Percentiles rank a stretch among this genome's conserved stretches.
Evolutionary conservation across 1,139 yeast genomes (phyloP).

Genomic region (Blastobotrys buckinghamii): DNA sequence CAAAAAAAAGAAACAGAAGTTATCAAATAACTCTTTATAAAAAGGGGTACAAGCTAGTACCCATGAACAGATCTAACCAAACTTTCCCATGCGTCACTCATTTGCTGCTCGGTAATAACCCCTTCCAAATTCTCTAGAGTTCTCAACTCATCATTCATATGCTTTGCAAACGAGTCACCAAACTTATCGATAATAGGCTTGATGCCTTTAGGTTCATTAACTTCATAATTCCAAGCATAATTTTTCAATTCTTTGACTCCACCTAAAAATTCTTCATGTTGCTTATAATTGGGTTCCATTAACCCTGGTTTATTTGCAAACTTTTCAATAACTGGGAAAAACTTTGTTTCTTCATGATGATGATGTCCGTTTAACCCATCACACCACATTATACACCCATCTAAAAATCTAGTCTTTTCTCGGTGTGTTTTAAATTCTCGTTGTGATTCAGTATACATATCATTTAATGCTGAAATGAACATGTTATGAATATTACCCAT

Average conservation of each 20-base stretch:
- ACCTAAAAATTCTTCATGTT: constrained; percentile 2
- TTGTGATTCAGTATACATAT: constrained; percentile 3
- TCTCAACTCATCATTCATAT: constrained; percentile 5
- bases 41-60: no score
- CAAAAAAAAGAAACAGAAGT: neutral
- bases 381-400: constrained; percentile 1
- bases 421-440: neutral
- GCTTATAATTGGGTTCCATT: constrained; percentile 4
- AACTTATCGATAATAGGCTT: constrained; percentile 1
- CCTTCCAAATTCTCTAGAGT: neutral
- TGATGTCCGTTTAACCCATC: constrained; percentile 3
- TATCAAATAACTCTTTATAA: neutral
- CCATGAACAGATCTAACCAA: constrained; percentile 4
- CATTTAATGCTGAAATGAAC: constrained; percentile 2
- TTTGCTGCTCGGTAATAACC: neutral
- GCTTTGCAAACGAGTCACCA: constrained; percentile 5
- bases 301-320: constrained; percentile 5
- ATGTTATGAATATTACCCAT: constrained; percentile 6
- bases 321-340: constrained; percentile 7
- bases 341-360: constrained; percentile 4
- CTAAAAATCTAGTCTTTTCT: neutral
- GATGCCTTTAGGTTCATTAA: neutral
- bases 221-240: neutral
- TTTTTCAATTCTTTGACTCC: constrained; percentile 1
- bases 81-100: neutral